Base-by-base conservation (phyloP, 306 rosid species). In the Fragaria iinumae region DNA sequence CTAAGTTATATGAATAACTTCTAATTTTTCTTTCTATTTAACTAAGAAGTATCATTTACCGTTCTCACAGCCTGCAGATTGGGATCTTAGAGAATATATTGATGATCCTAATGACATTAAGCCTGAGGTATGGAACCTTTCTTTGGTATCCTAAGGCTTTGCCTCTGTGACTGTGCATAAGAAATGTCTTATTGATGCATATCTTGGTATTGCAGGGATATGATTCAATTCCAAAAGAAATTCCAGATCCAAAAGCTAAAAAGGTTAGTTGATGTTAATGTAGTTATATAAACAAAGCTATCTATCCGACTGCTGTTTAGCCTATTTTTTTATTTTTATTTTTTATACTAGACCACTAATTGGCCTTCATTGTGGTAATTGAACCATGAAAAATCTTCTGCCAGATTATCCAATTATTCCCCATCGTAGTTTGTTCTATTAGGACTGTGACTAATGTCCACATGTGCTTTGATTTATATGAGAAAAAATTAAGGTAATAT, bases 21-120 rank as follows among this genome's bases (percentile, higher is more conserved):
- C 18, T 10, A 1, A 29, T 29, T 0, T 77, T 8, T 11, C n/a
- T 57, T 13, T n/a, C 27, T 20, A 44, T 21, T 78, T 43, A 45
- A 60, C 71, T 80, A 72, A 77, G 74, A 74, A 77, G 74, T 66
- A 76, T 60, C 75, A 76, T 56, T 66, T 77, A 45, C 80, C 59
- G 53, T 43, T 73, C 3, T 73, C 60, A 65, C 85, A 95, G 99
- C 99, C 97, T 67, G 90, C 93, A 16, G 91, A 95, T 80, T 95
- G 98, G 98, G 98, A 95, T 59, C 95, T 89, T 32, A 89, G 89
- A 84, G 98, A 95, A 79, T 92, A 92, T 84, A 95, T 95, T 55
- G 95, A 92, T 18, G 92, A 95, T 67, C 96, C 96, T 55, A 80
- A 90, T 64, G 87, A 77, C 76, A 80, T 80, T 76, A 95, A 92